Base-by-base conservation (phyloP, 2,329 filamentous ascomycete species). In the Fusarium guadeloupense region DNA sequence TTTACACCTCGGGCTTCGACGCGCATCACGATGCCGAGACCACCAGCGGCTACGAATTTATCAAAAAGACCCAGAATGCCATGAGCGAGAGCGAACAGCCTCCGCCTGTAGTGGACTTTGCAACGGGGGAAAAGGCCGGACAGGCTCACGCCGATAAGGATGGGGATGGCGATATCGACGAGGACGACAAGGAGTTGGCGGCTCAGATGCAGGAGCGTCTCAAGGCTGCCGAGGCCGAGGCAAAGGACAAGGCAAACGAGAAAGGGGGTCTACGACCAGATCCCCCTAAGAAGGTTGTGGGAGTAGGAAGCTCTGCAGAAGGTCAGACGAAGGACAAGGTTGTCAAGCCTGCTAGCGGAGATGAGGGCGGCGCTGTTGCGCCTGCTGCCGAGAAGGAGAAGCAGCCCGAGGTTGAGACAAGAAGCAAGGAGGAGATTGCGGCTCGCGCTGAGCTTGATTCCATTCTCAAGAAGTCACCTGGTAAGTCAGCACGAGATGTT, bases 391-490 rank as follows among this genome's bases (percentile, higher is more conserved):
- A 50, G 10, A 54, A 49, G 16, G 64, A 63, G 35, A 69, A 67
- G 25, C 70, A 74, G 58, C 75, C 79, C 42, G 75, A 86, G 73
- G 82, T 79, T 41, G 76, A 87, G 73, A 83, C 82, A 12, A 78
- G 83, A 73, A 83, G 82, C n/a, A 78, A 83, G 25, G 83, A 88
- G 59, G 84, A 89, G 48, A 82, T 85, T 50, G 83, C 87, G 50
- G 86, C 90, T 3, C 88, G 93, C 73, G 77, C 78, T 16, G 91
- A 92, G 74, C 77, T 98, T 61, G 89, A 92, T 70, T 75, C 76
- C 8, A 96, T 98, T 42, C 76, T 98, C 63, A 95, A 93, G 79
- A 89, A 88, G 71, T 88, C 91, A 4, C 93, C 94, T 14, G 89
- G 92, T 96, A 85, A 66, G 85, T 79, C 9, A 17, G 25, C 10